These are phyloP conservation scores for Dothideomycetes sp. DNA, from an alignment of 2,329 filamentous ascomycete genomes.

Conservation along the genomic window DNA sequence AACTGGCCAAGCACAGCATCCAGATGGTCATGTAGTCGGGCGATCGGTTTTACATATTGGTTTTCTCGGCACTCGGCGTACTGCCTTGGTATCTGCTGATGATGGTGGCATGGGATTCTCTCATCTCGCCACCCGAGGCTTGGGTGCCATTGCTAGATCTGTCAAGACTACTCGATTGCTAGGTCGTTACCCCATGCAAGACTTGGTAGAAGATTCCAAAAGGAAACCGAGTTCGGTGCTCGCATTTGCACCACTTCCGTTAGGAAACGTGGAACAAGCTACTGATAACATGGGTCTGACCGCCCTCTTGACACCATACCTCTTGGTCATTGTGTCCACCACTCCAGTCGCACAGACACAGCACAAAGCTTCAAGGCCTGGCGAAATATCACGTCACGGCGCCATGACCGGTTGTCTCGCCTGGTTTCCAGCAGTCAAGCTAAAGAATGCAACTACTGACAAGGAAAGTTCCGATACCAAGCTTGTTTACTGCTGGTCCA, in stretches of 20 bases:
- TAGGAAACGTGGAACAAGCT: slow-evolving; percentile 86
- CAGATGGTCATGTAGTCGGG: slow-evolving; percentile 73
- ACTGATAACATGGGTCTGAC: slow-evolving; percentile 85
- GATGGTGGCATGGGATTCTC: slow-evolving; percentile 97
- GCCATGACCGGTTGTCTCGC: slow-evolving; percentile 88
- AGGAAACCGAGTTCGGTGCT: slow-evolving; percentile 91
- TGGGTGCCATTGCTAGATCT: slow-evolving; percentile 72
- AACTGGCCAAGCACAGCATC: slow-evolving; percentile 54
- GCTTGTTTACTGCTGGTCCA: slow-evolving; percentile 96
- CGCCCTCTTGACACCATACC: slow-evolving; percentile 89
- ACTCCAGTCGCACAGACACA: slow-evolving; percentile 94
- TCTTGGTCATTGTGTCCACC: slow-evolving; percentile 93
- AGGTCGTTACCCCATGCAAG: slow-evolving; percentile 74
- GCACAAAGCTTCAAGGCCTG: slow-evolving; percentile 83
- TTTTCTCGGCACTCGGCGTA: slow-evolving; percentile 87
- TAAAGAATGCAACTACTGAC: slow-evolving; percentile 58
- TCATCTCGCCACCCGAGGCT: slow-evolving; percentile 83
- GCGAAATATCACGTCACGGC: slow-evolving; percentile 81
- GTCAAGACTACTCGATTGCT: slow-evolving; percentile 87
- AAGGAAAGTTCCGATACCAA: slow-evolving; percentile 65
- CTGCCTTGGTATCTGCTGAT: slow-evolving; percentile 89
- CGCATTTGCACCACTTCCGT: slow-evolving; percentile 77
- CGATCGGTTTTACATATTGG: slow-evolving; percentile 81
- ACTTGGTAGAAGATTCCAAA: slow-evolving; percentile 52
- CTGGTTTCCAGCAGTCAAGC: slow-evolving; percentile 92